Percentiles rank a stretch among this genome's conserved stretches.
These are phyloP conservation scores for Spencermartinsiella ligniputridi DNA, from an alignment of 1,139 yeast species.

Conservation along the genomic window DNA sequence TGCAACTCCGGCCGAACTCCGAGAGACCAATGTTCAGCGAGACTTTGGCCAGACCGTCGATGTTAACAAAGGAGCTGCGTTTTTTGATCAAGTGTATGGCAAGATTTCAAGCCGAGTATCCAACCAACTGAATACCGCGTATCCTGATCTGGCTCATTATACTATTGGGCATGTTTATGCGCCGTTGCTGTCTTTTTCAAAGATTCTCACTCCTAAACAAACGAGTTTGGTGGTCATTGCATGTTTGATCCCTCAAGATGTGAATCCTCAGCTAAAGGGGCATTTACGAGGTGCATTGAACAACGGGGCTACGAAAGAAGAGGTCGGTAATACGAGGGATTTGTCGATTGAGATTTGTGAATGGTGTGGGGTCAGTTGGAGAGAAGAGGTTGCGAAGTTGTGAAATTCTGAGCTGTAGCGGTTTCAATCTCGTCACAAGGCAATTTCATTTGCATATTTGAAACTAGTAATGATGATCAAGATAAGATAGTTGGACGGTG, in stretches of 20 bases:
- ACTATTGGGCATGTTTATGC: conserved; percentile 73
- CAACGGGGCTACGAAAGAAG: conserved; percentile 66
- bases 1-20: conserved; percentile 54
- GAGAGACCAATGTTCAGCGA: conserved; percentile 32
- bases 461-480: too few relatives aligned
- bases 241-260: conserved; percentile 85
- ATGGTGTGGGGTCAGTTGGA: conserved; percentile 75
- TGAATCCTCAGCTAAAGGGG: conserved; percentile 90
- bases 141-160: conserved; percentile 79
- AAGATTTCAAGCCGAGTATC: conserved; percentile 66
- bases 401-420: conserved; percentile 19
- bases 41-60: conserved; percentile 15
- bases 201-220: conserved; percentile 59
- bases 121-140: conserved; percentile 64
- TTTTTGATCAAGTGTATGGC: conserved; percentile 73
- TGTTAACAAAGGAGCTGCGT: conserved; percentile 50
- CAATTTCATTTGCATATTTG: too few relatives aligned
- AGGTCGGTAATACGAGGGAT: conserved; percentile 54
- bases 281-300: conserved; percentile 82
- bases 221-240: conserved; percentile 77
- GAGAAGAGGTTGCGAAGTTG: conserved; percentile 55
- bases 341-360: conserved; percentile 62
- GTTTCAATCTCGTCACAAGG: too few relatives aligned
- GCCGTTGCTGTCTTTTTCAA: conserved; percentile 67
- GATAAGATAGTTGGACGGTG: too few relatives aligned